Evolutionary conservation across 2,329 filamentous ascomycete genomes (phyloP).

Genomic region (Fusarium sp.): DNA sequence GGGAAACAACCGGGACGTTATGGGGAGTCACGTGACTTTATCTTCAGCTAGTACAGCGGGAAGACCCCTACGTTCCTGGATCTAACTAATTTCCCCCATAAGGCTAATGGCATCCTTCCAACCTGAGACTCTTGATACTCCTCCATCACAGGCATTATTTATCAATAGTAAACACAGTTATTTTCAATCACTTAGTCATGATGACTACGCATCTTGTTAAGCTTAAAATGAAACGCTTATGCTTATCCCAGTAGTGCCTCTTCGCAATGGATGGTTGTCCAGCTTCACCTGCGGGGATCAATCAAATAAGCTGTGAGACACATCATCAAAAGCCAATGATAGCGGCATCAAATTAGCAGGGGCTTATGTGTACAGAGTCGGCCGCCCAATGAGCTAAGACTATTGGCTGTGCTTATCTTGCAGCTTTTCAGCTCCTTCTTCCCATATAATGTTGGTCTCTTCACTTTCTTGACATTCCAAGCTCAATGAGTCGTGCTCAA

Average conservation of each 20-base stretch:
- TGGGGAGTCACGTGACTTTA: conserved; percentile 15
- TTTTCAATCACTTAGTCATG: conserved; percentile 9
- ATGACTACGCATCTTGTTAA: conserved; percentile 6
- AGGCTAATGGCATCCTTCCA: neutral
- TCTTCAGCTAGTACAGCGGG: neutral
- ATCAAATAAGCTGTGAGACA: conserved; percentile 36
- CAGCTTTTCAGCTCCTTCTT: conserved; percentile 26
- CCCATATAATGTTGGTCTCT: conserved; percentile 5
- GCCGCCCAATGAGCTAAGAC: conserved; percentile 31
- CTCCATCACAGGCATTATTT: neutral
- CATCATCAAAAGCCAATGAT: conserved; percentile 44
- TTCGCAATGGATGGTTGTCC: conserved; percentile 9
- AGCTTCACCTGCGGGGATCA: conserved; percentile 19
- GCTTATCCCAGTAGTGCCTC: conserved; percentile 3
- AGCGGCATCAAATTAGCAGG: conserved; percentile 35
- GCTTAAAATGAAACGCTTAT: conserved; percentile 17
- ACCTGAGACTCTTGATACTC: neutral
- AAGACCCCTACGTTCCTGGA: conserved; percentile 6
- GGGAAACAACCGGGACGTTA: conserved; percentile 29
- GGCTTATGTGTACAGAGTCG: conserved; percentile 26
- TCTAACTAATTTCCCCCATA: neutral
- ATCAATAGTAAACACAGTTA: neutral
- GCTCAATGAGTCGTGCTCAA: neutral
- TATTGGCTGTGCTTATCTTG: conserved; percentile 32
- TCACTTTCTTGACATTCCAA: conserved; percentile 6